Evolutionary conservation across 106 monocot species (phyloP).

Genomic region (Dendrobium nobile): DNA sequence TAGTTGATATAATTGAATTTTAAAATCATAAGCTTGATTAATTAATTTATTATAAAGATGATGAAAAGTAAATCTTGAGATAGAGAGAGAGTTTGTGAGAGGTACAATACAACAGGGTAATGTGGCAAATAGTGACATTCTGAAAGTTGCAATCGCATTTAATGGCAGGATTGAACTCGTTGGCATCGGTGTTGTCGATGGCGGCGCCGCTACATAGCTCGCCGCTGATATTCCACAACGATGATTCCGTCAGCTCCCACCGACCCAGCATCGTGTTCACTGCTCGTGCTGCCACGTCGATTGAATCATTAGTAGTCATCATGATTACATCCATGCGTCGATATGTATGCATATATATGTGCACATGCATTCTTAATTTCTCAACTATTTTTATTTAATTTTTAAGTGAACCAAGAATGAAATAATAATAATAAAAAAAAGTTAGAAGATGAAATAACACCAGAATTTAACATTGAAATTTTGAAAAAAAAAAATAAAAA

Average conservation of each 20-base stretch:
- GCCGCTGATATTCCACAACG: slow-evolving; percentile 35
- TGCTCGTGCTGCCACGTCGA: slow-evolving; percentile 18
- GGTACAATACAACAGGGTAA: slow-evolving; percentile 32
- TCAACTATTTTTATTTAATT: too few species aligned
- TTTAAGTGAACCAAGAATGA: too few species aligned
- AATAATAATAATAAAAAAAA: too few species aligned
- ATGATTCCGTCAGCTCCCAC: slow-evolving; percentile 21
- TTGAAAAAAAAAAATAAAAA: too few species aligned
- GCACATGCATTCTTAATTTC: too few species aligned
- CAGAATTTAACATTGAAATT: too few species aligned
- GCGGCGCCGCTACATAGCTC: slow-evolving; percentile 42
- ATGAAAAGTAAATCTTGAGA: not conserved
- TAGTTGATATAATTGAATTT: too few species aligned
- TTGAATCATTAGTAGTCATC: too few species aligned
- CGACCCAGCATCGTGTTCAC: slow-evolving; percentile 33
- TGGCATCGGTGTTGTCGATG: slow-evolving; percentile 23
- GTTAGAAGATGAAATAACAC: too few species aligned
- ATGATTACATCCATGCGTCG: too few species aligned
- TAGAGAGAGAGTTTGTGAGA: not conserved
- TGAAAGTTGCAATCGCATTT: slow-evolving; percentile 45
- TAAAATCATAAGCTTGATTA: too few species aligned
- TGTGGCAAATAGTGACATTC: slow-evolving; percentile 32
- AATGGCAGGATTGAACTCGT: slow-evolving; percentile 37
- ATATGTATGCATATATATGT: too few species aligned
- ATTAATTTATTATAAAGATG: not conserved